Evolutionary conservation across 2,329 filamentous ascomycete genomes (phyloP).

Genomic region (Fusarium sp.): DNA sequence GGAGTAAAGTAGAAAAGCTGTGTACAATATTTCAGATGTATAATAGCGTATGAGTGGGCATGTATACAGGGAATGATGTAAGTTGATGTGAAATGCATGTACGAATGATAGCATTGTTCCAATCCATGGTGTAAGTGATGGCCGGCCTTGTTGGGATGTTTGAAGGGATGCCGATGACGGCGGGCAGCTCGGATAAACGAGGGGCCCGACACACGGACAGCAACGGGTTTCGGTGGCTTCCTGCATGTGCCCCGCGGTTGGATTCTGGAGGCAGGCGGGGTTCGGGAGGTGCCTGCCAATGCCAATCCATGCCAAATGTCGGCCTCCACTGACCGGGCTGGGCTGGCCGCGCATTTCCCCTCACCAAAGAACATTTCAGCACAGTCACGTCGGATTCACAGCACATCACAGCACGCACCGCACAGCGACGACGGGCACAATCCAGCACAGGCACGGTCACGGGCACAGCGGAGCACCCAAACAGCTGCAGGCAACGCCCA

Average conservation of each 20-base stretch:
- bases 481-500: not conserved
- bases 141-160: not conserved
- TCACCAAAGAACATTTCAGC: conserved; percentile 59
- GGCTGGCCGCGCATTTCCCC: conserved; percentile 49
- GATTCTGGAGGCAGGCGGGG: conserved; percentile 7
- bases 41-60: conserved; percentile 35
- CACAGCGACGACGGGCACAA: conserved; percentile 14
- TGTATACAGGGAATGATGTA: conserved; percentile 30
- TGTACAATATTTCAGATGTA: conserved; percentile 43
- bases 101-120: not conserved
- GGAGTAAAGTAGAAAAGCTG: conserved; percentile 34
- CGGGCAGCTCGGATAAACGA: conserved; percentile 30
- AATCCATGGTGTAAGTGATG: not conserved
- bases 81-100: conserved; percentile 26
- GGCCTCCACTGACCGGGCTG: conserved; percentile 10
- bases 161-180: conserved; percentile 25
- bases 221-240: conserved; percentile 15
- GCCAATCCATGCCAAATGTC: conserved; percentile 17
- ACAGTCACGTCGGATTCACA: conserved; percentile 48
- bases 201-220: conserved; percentile 8
- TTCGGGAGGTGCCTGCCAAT: conserved; percentile 1
- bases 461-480: not conserved
- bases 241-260: conserved; percentile 10
- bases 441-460: conserved; percentile 22
- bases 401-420: conserved; percentile 38